Conservation (phyloP, 441 rosid species). For the Erodium trifolium region DNA sequence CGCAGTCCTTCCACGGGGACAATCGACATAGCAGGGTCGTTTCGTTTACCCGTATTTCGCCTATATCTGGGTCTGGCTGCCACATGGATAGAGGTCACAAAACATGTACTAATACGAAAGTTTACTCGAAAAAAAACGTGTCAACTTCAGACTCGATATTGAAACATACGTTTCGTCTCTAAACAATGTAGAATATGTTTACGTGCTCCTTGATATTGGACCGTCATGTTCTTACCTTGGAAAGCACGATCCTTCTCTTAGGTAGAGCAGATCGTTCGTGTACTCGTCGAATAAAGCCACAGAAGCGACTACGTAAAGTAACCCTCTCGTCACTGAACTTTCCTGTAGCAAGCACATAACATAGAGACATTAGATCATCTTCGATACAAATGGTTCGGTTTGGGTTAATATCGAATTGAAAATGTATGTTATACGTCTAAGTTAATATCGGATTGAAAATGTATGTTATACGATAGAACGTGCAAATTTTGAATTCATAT, state of each 20-base stretch:
- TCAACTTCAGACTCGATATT: too few species aligned
- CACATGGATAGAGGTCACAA: constrained; percentile 12
- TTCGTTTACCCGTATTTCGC: not conserved
- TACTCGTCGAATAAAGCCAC: constrained; percentile 23
- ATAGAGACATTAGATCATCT: too few species aligned
- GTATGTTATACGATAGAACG: too few species aligned
- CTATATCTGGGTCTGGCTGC: constrained; percentile 24
- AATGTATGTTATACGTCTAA: too few species aligned
- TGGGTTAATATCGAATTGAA: too few species aligned
- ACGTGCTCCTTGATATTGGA: too few species aligned
- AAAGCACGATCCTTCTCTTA: constrained; percentile 23
- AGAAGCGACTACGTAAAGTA: constrained; percentile 25
- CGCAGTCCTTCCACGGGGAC: constrained; percentile 15
- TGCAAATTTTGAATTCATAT: too few species aligned
- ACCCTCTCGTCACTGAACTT: constrained; percentile 23
- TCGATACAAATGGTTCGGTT: too few species aligned
- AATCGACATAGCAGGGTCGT: constrained; percentile 5
- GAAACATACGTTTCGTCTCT: too few species aligned
- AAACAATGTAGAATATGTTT: too few species aligned
- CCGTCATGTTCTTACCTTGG: constrained; percentile 15
- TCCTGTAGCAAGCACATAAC: constrained; percentile 16
- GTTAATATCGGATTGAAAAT: too few species aligned
- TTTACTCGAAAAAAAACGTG: too few species aligned
- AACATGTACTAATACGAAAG: not conserved
- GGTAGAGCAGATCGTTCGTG: constrained; percentile 26